A percentile compares a stretch with the other conserved stretches of the same genome.
phyloP scores from a whole-genome alignment of 176 grass and related monocot genomes.

The Aegilops longissima region DNA sequence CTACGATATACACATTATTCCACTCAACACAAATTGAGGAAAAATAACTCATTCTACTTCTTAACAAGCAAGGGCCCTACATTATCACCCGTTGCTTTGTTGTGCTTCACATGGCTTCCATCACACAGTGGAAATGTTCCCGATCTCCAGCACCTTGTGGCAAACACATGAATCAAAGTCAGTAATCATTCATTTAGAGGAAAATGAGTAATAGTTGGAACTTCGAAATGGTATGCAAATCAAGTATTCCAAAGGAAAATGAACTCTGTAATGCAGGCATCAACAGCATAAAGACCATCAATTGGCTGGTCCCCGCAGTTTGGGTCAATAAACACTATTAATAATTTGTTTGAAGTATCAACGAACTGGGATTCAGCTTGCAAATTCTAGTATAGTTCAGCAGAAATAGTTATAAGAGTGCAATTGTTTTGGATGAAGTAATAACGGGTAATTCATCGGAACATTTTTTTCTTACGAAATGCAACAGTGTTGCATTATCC shows the following conservation, averaged over 20 bases:
- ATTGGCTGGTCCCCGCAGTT: background rate
- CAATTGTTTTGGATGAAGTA: background rate
- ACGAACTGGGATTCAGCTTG: background rate
- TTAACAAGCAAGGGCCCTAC: constrained; percentile 88
- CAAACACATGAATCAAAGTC: constrained; percentile 4
- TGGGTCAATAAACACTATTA: background rate
- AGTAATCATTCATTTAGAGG: too few species aligned
- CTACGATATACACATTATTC: background rate
- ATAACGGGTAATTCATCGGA: background rate
- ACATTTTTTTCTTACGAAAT: too few species aligned
- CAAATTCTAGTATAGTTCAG: background rate
- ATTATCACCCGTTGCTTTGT: constrained; percentile 93
- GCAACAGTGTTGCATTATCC: too few species aligned
- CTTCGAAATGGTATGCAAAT: background rate
- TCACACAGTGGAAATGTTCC: constrained; percentile 94
- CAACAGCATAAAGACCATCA: background rate
- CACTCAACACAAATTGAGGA: background rate
- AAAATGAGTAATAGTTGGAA: background rate
- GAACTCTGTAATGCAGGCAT: background rate
- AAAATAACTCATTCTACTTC: constrained; percentile 46
- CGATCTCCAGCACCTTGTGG: constrained; percentile 86
- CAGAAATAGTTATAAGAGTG: background rate
- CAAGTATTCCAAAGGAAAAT: background rate
- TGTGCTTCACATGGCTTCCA: constrained; percentile 92
- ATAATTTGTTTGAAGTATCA: background rate